A percentile compares a stretch with the other conserved stretches of the same genome.
Evolutionary conservation across 1,284 basidiomycete genomes (phyloP).

Genomic region (Tilletiopsis washingtonensis): DNA sequence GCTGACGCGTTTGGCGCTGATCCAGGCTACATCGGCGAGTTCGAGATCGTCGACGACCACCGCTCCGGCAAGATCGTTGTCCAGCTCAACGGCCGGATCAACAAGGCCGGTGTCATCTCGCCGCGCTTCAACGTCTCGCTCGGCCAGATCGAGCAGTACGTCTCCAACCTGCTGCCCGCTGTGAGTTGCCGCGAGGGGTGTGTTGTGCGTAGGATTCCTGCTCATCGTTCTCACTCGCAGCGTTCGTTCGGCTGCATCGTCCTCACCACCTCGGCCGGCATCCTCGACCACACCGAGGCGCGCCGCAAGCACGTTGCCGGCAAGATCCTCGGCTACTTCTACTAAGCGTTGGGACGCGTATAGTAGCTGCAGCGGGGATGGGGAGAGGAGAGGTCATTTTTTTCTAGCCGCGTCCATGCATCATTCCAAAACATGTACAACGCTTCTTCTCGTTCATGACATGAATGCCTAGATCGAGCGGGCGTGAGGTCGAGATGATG

Average conservation of each 20-base stretch:
- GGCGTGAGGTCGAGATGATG: no score
- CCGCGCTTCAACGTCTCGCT: constrained; percentile 96
- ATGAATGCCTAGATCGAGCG: no score
- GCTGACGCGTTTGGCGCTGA: no score
- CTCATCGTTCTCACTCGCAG: neutral
- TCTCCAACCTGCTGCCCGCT: constrained; percentile 48
- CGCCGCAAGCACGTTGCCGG: constrained; percentile 96
- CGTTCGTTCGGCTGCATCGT: constrained; percentile 96
- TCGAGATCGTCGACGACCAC: constrained; percentile 99
- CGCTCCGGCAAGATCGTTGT: constrained; percentile 97
- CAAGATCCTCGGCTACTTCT: constrained; percentile 55
- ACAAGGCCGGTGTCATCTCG: constrained; percentile 96
- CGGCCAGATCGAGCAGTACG: constrained; percentile 81
- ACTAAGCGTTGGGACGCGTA: constrained; percentile 22
- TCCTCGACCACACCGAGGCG: constrained; percentile 98
- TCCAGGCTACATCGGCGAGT: constrained; percentile 97
- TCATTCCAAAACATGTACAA: no score
- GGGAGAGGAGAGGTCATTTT: no score
- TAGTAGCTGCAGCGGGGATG: no score
- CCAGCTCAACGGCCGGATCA: constrained; percentile 94
- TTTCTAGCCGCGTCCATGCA: no score
- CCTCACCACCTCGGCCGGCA: constrained; percentile 93
- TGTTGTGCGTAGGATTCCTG: no score
- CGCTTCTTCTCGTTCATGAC: no score
- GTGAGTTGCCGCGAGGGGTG: no score